Conservation (phyloP, 2,329 filamentous ascomycete species). For the Colletotrichum cereale region DNA sequence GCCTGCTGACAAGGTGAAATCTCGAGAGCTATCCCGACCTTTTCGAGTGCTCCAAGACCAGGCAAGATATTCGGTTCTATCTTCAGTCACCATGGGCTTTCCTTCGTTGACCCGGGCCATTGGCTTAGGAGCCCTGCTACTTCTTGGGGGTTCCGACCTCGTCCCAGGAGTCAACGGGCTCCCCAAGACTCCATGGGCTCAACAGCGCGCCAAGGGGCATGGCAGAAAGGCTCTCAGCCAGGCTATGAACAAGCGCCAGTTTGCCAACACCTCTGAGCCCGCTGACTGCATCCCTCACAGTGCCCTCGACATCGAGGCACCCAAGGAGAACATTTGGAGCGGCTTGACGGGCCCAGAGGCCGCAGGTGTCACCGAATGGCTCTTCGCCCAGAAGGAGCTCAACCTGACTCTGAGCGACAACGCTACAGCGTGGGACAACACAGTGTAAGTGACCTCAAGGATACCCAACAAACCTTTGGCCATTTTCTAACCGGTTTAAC, state of each 20-base stretch:
- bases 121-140: conserved; percentile 23
- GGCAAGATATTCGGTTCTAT: not conserved
- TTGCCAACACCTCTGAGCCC: conserved; percentile 9
- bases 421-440: conserved; percentile 53
- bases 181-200: conserved; percentile 30
- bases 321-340: conserved; percentile 57
- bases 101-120: conserved; percentile 8
- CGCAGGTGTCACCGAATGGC: conserved; percentile 53
- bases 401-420: conserved; percentile 53
- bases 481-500: not conserved
- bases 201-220: conserved; percentile 32
- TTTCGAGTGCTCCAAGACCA: not conserved
- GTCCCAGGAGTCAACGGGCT: conserved; percentile 13
- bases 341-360: conserved; percentile 54
- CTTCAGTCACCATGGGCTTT: conserved; percentile 11
- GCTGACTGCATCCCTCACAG: conserved; percentile 21
- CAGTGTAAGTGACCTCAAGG: conserved; percentile 44
- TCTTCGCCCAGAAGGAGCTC: conserved; percentile 54
- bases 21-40: not conserved
- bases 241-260: conserved; percentile 25
- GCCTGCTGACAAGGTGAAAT: fast-evolving
- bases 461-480: not conserved
- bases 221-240: conserved; percentile 30
- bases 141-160: conserved; percentile 17
- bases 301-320: conserved; percentile 47